Conservation (phyloP, 2,329 filamentous ascomycete species). For the Apiospora pterosperma region DNA sequence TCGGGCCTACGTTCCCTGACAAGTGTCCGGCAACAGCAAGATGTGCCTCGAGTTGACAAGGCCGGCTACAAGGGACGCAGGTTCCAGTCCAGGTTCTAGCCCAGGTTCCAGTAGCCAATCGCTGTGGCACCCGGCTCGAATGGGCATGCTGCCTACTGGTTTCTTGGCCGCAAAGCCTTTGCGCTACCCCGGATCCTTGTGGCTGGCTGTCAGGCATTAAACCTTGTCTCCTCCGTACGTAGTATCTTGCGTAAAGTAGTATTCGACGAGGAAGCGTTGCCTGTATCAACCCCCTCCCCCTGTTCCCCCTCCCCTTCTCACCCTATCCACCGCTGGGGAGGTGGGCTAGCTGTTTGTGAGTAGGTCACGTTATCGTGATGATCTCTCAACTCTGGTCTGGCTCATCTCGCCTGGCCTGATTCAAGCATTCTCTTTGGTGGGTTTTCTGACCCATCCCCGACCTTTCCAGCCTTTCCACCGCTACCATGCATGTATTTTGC, state of each 20-base stretch:
- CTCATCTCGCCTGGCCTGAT: not conserved
- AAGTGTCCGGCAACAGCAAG: not conserved
- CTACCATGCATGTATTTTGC: slow-evolving; percentile 13
- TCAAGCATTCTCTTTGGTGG: not conserved
- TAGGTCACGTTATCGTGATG: not conserved
- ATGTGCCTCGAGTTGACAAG: not conserved
- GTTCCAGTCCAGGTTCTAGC: too few relatives aligned
- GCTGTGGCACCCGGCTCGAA: not conserved
- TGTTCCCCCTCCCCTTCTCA: not conserved
- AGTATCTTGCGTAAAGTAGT: too few relatives aligned
- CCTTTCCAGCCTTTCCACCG: slow-evolving; percentile 6
- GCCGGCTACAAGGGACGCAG: not conserved
- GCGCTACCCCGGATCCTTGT: not conserved
- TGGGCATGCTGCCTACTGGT: not conserved
- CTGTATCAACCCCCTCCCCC: too few relatives aligned
- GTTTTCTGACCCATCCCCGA: not conserved
- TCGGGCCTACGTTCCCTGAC: not conserved
- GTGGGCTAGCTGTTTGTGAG: not conserved
- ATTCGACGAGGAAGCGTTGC: too few relatives aligned
- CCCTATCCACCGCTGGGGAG: not conserved
- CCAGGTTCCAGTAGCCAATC: not conserved
- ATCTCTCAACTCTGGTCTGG: not conserved
- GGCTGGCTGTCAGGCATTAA: not conserved
- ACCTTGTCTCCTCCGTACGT: not conserved
- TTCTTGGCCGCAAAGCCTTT: not conserved